Percentiles rank a stretch among this genome's conserved stretches.
Conservation (phyloP, 2,329 filamentous ascomycete species). For the Tolypocladium cylindrosporum region DNA sequence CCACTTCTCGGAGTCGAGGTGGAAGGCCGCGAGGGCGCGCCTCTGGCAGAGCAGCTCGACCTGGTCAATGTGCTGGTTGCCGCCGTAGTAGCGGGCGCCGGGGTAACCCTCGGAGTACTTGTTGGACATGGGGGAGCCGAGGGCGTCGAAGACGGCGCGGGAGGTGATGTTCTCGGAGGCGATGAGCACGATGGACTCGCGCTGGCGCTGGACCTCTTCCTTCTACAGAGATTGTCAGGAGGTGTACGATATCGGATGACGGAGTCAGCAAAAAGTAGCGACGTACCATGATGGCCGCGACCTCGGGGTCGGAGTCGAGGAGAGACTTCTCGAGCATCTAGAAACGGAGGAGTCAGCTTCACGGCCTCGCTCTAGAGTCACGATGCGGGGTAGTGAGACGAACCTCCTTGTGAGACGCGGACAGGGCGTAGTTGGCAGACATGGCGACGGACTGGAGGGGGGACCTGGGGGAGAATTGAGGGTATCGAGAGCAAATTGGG, state of each 20-base stretch:
- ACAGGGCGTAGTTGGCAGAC: conserved; percentile 41
- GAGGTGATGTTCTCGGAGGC: conserved; percentile 99
- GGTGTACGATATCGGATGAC: not conserved
- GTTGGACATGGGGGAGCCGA: conserved; percentile 93
- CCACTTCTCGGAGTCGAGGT: conserved; percentile 81
- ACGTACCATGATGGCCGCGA: conserved; percentile 90
- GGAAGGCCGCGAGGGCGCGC: conserved; percentile 85
- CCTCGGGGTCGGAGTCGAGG: conserved; percentile 83
- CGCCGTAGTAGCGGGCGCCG: conserved; percentile 96
- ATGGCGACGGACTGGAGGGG: conserved; percentile 18
- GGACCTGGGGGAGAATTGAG: not conserved
- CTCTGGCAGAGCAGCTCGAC: conserved; percentile 93
- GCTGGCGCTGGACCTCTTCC: conserved; percentile 91
- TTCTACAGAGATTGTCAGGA: conserved; percentile 44
- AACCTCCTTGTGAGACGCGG: conserved; percentile 45
- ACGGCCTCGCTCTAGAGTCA: not conserved
- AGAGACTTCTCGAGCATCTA: conserved; percentile 96
- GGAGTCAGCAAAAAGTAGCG: not conserved
- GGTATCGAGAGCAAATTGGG: not conserved
- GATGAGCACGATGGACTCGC: conserved; percentile 97
- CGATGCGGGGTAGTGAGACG: conserved; percentile 11
- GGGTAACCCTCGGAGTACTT: conserved; percentile 99
- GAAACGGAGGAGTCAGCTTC: conserved; percentile 6
- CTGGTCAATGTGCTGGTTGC: conserved; percentile 97
- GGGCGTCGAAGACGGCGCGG: conserved; percentile 92